These are phyloP conservation scores for Friedmanniomyces simplex DNA, from an alignment of 495 filamentous ascomycete genomes.

Conservation along the genomic window DNA sequence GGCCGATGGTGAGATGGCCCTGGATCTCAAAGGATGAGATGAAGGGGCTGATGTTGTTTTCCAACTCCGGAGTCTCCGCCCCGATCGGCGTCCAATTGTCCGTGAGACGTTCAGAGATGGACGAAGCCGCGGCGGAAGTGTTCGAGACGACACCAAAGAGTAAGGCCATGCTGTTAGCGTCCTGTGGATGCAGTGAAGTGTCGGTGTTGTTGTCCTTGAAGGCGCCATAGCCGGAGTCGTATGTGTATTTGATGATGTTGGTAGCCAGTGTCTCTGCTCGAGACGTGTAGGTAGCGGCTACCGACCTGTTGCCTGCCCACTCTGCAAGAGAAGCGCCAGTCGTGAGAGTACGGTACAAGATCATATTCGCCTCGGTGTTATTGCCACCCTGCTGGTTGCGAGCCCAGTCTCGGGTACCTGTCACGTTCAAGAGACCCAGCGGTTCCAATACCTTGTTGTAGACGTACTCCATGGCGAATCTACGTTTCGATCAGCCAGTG, in stretches of 20 bases:
- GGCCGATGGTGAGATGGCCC: constrained; percentile 24
- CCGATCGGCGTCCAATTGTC: constrained; percentile 31
- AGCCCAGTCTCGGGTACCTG: constrained; percentile 18
- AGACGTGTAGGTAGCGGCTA: constrained; percentile 30
- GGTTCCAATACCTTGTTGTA: constrained; percentile 11
- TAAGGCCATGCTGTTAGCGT: constrained; percentile 25
- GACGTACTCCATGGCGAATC: constrained; percentile 22
- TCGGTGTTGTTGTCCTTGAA: constrained; percentile 33
- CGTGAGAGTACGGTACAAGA: constrained; percentile 18
- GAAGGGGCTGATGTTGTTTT: constrained; percentile 29
- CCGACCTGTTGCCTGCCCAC: constrained; percentile 11
- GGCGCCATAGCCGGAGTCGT: constrained; percentile 41
- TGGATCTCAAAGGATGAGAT: constrained; percentile 30
- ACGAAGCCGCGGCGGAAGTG: constrained; percentile 3
- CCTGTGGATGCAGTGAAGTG: constrained; percentile 20
- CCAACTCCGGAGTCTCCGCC: constrained; percentile 25
- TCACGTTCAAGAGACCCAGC: constrained; percentile 25
- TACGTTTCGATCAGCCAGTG: background rate
- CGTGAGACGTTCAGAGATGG: constrained; percentile 24
- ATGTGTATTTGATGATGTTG: constrained; percentile 35
- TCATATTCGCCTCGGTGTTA: constrained; percentile 21
- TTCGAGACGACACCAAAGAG: constrained; percentile 22
- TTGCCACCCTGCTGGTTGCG: constrained; percentile 10
- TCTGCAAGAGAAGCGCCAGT: constrained; percentile 11
- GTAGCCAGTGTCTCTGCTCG: constrained; percentile 9